A percentile compares a stretch with the other conserved stretches of the same genome.
Conservation (phyloP, 2,329 filamentous ascomycete genomes). For the Aspergillus ochraceus region DNA sequence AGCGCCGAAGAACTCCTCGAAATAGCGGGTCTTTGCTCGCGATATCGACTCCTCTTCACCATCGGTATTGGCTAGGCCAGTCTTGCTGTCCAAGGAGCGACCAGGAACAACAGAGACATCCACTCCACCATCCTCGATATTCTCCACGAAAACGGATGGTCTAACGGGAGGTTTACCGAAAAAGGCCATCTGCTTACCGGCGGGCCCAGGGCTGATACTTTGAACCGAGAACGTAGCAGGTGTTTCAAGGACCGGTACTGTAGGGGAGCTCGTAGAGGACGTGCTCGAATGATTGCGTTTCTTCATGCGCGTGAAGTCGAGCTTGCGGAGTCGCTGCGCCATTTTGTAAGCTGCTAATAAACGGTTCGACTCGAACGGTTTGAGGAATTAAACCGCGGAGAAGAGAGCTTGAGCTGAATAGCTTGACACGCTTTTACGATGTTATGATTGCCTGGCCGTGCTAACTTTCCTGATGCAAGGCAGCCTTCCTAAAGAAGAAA, state of each 20-base stretch:
- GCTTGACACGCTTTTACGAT: background rate
- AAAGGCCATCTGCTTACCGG: conserved; percentile 18
- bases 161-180: conserved; percentile 17
- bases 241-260: conserved; percentile 20
- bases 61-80: conserved; percentile 6
- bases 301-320: conserved; percentile 20
- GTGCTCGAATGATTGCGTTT: conserved; percentile 16
- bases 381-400: too few relatives aligned
- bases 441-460: background rate
- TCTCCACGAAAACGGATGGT: conserved; percentile 22
- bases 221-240: conserved; percentile 17
- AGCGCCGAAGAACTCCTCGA: conserved; percentile 39
- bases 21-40: conserved; percentile 40
- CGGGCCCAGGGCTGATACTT: conserved; percentile 17
- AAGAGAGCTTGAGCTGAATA: background rate
- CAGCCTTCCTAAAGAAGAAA: background rate
- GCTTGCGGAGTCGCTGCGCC: conserved; percentile 12
- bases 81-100: background rate
- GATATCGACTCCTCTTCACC: conserved; percentile 24
- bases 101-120: conserved; percentile 21
- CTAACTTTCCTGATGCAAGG: background rate
- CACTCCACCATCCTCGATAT: conserved; percentile 23
- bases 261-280: conserved; percentile 20
- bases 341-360: conserved; percentile 2
- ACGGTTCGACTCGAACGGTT: background rate